Evolutionary conservation across 768 basidiomycete genomes (phyloP), one percentile per base, ranked within the genome.

Genomic region (Coprinellus aureogranulatus): DNA sequence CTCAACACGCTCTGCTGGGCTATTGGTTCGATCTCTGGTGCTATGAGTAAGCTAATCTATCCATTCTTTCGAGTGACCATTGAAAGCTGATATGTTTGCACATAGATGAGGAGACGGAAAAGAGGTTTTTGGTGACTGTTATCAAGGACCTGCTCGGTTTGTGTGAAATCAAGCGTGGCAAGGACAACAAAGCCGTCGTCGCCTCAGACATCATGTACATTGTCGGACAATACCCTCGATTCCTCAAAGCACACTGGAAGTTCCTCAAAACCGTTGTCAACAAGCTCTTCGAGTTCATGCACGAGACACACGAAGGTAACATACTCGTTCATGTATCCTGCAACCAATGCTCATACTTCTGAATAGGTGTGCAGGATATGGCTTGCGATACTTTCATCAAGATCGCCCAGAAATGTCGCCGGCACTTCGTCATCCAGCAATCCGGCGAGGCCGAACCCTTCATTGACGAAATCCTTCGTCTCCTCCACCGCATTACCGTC

Each of bases 301-400:
- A 99, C 72, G 96, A 99, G 76, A 97, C 94, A 0, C 96, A 99
- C 67, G 97, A 99, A 78, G 94, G 92, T 89, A 54, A 39, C n/a
- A 59, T 39, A n/a, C n/a, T 57, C 20, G 18, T 18, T 23, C 3
- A 20, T n/a, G 4, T 27, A n/a, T 40, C 14, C 37, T 18, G 25
- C 46, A 4, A 44, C 34, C 14, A 42, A n/a, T 30, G 53, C 12
- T 63, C 49, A 25, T 28, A 47, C 2, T 31, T 20, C 39, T 56
- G 28, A 62, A 41, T 63, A 92, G 93, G 95, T 77, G 97, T 99
- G 11, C 97, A 99, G 72, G 97, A 99, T 76, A 99, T 99, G 97
- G 97, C 97, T 46, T 99, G 97, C 75, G 97, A 99, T 71, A 99
- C 97, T 0, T 99, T 99, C 75, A 98, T 99, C 79, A 99, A 98